Percentiles rank a stretch among this genome's conserved stretches.
These are phyloP conservation scores for Alternaria atra DNA, from an alignment of 2,329 filamentous ascomycete species.

Conservation along the genomic window DNA sequence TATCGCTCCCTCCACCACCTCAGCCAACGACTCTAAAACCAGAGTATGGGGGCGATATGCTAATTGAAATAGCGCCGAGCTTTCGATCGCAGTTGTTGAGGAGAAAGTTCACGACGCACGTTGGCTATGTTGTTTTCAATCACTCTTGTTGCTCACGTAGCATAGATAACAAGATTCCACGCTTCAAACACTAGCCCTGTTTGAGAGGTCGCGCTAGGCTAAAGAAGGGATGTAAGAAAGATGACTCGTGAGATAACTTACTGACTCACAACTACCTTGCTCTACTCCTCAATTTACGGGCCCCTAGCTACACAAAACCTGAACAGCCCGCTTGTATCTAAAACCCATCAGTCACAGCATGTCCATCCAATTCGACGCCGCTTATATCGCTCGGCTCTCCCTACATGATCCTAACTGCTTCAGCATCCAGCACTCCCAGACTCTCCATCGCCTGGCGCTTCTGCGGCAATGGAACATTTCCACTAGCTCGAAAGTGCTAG, in stretches of 20 bases:
- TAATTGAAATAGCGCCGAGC: constrained; percentile 15
- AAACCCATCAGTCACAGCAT: constrained; percentile 14
- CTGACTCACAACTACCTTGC: neutral
- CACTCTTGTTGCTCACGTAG: neutral
- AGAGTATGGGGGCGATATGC: constrained; percentile 11
- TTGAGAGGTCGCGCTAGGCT: neutral
- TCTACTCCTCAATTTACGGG: too few relatives aligned
- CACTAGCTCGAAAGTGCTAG: constrained; percentile 58
- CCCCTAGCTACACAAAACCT: too few relatives aligned
- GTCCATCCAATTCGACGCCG: constrained; percentile 21
- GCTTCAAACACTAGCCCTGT: neutral
- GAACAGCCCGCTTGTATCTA: neutral
- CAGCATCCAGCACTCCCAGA: constrained; percentile 32
- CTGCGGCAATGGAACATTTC: constrained; percentile 31
- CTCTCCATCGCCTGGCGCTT: constrained; percentile 33
- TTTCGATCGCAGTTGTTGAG: constrained; percentile 17
- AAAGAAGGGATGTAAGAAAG: neutral
- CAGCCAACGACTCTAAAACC: too few relatives aligned
- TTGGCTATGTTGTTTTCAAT: neutral
- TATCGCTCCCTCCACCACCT: too few relatives aligned
- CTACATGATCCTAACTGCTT: constrained; percentile 29
- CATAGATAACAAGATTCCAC: neutral
- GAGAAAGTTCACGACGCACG: neutral
- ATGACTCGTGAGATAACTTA: neutral
- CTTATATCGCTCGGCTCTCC: constrained; percentile 23